These are phyloP conservation scores for Cystobasidium slooffiae DNA, from an alignment of 1,284 basidiomycete species.

Conservation along the genomic window DNA sequence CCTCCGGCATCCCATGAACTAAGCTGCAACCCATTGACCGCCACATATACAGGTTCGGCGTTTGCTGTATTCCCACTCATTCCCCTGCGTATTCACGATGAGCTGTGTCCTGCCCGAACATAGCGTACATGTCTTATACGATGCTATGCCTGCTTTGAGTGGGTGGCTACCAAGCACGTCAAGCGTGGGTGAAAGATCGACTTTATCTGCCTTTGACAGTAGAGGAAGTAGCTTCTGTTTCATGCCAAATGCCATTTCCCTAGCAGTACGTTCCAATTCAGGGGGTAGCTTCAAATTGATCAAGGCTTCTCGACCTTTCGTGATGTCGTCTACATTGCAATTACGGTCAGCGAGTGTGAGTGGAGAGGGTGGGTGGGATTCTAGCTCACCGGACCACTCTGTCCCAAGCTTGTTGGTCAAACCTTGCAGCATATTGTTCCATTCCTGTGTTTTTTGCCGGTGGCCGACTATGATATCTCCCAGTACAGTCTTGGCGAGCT, in stretches of 20 bases:
- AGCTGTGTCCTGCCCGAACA: conserved; percentile 21
- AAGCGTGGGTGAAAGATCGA: not conserved
- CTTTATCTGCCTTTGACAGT: not conserved
- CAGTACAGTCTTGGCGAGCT: conserved; percentile 22
- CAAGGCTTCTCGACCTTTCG: conserved; percentile 25
- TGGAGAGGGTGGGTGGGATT: not conserved
- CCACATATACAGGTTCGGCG: conserved; percentile 37
- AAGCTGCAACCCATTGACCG: conserved; percentile 19
- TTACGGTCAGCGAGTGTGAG: not conserved
- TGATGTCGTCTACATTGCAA: not conserved
- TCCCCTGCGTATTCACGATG: not conserved
- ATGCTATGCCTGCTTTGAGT: not conserved
- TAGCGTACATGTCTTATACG: not conserved
- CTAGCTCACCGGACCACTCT: not conserved
- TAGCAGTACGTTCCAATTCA: conserved; percentile 5
- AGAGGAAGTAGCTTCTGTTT: conserved; percentile 26
- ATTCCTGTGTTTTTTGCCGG: conserved; percentile 40
- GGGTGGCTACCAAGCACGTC: conserved; percentile 18
- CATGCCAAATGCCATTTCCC: conserved; percentile 13
- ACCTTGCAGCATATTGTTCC: conserved; percentile 34
- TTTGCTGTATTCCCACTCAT: conserved; percentile 34
- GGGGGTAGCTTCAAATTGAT: conserved; percentile 10
- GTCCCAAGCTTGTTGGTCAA: conserved; percentile 17
- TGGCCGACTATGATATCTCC: conserved; percentile 33
- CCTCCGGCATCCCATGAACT: not conserved